These are phyloP conservation scores for Calonectria pteridis DNA, from an alignment of 2,329 filamentous ascomycete species.

Conservation along the genomic window DNA sequence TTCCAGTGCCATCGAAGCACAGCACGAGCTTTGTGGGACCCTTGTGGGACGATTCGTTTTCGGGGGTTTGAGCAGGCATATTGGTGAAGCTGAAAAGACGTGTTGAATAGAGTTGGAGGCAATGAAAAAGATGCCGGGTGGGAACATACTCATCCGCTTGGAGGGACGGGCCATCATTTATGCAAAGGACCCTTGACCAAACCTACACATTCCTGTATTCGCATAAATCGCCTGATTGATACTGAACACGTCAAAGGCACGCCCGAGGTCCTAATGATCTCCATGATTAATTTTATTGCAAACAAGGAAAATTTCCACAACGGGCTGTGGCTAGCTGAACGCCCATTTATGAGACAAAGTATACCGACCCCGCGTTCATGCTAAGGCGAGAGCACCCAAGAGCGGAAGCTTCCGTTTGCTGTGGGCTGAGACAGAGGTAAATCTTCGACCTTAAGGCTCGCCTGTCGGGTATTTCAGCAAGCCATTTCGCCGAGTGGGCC, in stretches of 20 bases:
- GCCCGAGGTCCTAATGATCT: not conserved
- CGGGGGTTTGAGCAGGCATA: not conserved
- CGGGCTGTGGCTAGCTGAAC: not conserved
- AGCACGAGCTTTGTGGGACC: constrained; percentile 54
- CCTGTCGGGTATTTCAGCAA: not conserved
- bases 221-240: not conserved
- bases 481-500: not conserved
- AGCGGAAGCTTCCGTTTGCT: not conserved
- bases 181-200: not conserved
- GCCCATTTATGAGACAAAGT: not conserved
- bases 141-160: not conserved
- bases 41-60: not conserved
- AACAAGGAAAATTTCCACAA: not conserved
- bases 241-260: not conserved
- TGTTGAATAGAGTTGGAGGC: not conserved
- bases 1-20: constrained; percentile 64
- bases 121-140: not conserved
- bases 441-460: not conserved
- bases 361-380: not conserved
- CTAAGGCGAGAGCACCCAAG: not conserved
- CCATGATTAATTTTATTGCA: not conserved
- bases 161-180: not conserved
- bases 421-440: not conserved
- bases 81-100: not conserved
- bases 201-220: not conserved